Evolutionary conservation across 345 rosid genomes (phyloP).

Genomic region (Citropsis articulata): DNA sequence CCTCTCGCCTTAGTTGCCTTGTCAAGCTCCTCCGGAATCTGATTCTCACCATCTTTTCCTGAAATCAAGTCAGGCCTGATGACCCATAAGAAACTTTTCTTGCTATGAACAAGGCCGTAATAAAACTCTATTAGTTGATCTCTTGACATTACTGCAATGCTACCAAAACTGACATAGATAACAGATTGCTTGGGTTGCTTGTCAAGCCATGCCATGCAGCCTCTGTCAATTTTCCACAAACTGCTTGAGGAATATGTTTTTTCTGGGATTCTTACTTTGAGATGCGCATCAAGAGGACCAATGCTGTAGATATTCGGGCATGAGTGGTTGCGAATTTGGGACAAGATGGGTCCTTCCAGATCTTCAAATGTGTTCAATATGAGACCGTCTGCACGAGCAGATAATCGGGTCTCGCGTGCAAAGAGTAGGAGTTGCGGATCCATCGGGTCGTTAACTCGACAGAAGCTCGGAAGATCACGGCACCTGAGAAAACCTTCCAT

Average conservation of each 20-base stretch:
- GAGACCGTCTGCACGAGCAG: conserved; percentile 37
- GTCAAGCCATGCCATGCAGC: background rate
- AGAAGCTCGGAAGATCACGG: conserved; percentile 52
- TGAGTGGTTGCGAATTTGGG: conserved; percentile 31
- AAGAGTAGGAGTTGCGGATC: conserved; percentile 16
- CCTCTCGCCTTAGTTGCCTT: conserved; percentile 33
- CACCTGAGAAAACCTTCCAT: conserved; percentile 43
- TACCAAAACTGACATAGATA: conserved; percentile 52
- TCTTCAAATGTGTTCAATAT: conserved; percentile 69
- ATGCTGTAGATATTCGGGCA: conserved; percentile 44
- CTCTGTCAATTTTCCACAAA: conserved; percentile 35
- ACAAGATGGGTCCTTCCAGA: conserved; percentile 48
- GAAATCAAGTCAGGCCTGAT: conserved; percentile 22
- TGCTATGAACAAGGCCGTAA: conserved; percentile 37
- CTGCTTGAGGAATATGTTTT: conserved; percentile 13
- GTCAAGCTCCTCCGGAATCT: conserved; percentile 22
- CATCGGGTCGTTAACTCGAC: conserved; percentile 25
- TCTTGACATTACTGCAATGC: conserved; percentile 24
- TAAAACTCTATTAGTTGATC: conserved; percentile 45
- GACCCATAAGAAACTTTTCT: conserved; percentile 48
- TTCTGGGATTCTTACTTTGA: conserved; percentile 22
- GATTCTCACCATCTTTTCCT: background rate
- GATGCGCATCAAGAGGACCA: conserved; percentile 52
- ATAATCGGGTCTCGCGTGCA: conserved; percentile 23
- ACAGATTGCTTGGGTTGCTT: conserved; percentile 13